Percentiles rank a stretch among this genome's conserved stretches.
These are phyloP conservation scores for Suillus placidus DNA, from an alignment of 768 basidiomycete species.

Conservation along the genomic window DNA sequence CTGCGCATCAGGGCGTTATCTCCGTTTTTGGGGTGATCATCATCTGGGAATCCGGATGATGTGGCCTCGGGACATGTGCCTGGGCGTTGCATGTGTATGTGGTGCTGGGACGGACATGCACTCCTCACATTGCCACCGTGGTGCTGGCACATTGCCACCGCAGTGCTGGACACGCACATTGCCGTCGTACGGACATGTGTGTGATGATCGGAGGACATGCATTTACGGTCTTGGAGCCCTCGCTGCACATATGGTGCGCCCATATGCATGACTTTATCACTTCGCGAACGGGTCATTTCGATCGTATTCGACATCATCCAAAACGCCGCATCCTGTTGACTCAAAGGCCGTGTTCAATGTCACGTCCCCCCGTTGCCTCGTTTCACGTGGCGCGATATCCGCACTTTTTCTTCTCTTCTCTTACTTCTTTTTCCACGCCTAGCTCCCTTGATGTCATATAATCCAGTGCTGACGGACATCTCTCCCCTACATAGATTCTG, in stretches of 20 bases:
- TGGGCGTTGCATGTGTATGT: not conserved
- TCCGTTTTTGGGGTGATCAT: constrained; percentile 24
- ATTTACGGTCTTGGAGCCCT: not conserved
- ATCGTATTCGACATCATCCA: not conserved
- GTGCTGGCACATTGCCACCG: not conserved
- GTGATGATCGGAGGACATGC: constrained; percentile 3
- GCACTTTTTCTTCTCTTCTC: not conserved
- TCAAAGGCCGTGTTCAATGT: not conserved
- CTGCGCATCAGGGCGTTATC: not conserved
- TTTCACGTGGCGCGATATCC: constrained; percentile 1
- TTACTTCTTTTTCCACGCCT: not conserved
- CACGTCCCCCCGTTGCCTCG: not conserved
- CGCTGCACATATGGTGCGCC: not conserved
- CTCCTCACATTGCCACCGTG: not conserved
- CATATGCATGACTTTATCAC: not conserved
- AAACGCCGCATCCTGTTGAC: not conserved
- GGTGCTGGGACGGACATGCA: not conserved
- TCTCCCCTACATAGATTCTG: constrained; percentile 29
- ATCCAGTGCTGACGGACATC: constrained; percentile 20
- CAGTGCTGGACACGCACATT: not conserved
- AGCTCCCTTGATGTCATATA: constrained; percentile 11
- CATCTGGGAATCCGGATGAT: not conserved
- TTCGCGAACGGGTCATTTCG: not conserved
- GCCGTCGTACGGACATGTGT: not conserved
- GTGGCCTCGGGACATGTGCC: not conserved